Base-by-base conservation (phyloP, 1,284 basidiomycete genomes). In the Cryptococcus wingfieldii region DNA sequence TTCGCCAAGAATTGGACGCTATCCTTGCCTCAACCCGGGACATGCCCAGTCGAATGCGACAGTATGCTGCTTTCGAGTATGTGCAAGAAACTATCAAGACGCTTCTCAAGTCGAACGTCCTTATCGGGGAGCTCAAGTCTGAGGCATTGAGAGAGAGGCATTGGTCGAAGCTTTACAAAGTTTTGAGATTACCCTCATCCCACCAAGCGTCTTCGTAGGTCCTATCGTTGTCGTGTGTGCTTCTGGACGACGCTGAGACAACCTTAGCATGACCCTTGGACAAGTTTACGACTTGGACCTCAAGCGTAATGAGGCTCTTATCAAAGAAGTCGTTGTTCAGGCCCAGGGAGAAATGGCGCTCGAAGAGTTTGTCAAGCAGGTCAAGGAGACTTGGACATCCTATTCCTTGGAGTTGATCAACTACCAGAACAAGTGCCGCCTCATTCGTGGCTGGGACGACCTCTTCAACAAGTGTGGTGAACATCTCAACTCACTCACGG, bases 331-430 rank as follows among this genome's bases (percentile, higher is more conserved):
- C 54, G 93, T 98, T 61, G 81, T 90, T 23, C 94, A 97, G 77
- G 96, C 96, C n/a, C 93, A 96, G 70, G 96, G 96, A 75, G 96
- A 98, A 85, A 91, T 93, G 90, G 90, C 90, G 12, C 82, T 93
- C 19, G 91, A 95, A 72, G 91, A 94, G 70, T 95, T 92, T 72
- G 86, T 95, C 73, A 89, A 89, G 63, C 89, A 95, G 76, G 93
- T 98, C 68, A 92, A 93, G 74, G 96, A 98, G 77, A 89, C 84
- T 2, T 99, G 96, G 96, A 90, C 90, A 1, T 92, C 84, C 67
- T 98, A 98, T 75, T 89, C 91, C 3, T 83, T 99, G 50, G 96
- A 98, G 62, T 81, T 99, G 48, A 90, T 98, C 67, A 95, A 98
- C 74, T 98, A 98, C 72, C 96, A 98, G 80, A 98, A 95, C 78